Evolutionary conservation across 1,284 basidiomycete genomes (phyloP), one percentile per base, ranked within the genome.

Genomic region (Violaceomyces palustris): DNA sequence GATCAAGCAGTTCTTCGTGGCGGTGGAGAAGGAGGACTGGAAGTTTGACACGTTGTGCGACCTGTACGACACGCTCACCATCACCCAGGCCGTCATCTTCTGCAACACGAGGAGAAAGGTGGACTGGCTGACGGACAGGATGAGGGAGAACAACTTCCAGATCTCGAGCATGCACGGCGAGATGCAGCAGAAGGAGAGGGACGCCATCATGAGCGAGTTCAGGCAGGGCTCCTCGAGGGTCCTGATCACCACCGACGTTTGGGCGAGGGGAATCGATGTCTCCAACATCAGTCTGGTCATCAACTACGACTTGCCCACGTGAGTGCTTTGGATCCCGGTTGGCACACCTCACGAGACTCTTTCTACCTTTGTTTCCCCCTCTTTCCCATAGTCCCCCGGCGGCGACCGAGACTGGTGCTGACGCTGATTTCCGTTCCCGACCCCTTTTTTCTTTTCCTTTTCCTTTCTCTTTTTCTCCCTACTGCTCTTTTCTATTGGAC

Each of bases 21-120:
- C 93, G 22, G 93, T 98, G 45, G 94, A 99, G 77, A 97, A 97
- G 79, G 94, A 98, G 76, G 94, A 99, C 70, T 98, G 93, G 93
- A 99, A 99, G 75, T 93, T 97, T 68, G 94, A 98, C 77, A 98
- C 93, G 0, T 80, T 99, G 17, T 97, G 91, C 75, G 94, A 98
- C 76, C 57, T 76, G 29, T 99, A 98, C 77, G 94, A 99, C 75
- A 97, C 93, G 15, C 82, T 98, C 39, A 97, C 94, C 23, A 98
- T 98, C 75, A 98, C 94, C 1, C 94, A 98, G 79, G 93, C 94
- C 22, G 93, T 99, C 74, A 97, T 99, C 72, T 99, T 98, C 80
- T 98, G 94, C 78, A 98, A 98, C 78, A 98, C 93, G 5, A 81
- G 90, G 64, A 81, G 93, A 78, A 99, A 99, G 84, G 93, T 98